These are phyloP conservation scores for Lachancea kluyveri DNA, from an alignment of 805 yeast genomes.

Conservation along the genomic window DNA sequence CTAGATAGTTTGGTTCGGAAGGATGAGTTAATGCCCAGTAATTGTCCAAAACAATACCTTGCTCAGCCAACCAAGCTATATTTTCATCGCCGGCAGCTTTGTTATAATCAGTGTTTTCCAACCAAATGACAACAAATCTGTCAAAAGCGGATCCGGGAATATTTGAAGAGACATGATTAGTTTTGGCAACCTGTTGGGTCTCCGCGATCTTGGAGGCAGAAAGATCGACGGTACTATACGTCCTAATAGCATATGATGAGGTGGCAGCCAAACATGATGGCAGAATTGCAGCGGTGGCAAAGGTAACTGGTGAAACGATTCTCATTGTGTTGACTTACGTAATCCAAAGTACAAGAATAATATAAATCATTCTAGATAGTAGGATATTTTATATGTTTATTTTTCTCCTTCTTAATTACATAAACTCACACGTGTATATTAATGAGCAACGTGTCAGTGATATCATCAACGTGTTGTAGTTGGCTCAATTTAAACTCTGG, in stretches of 20 bases:
- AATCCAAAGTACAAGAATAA: too few relatives aligned
- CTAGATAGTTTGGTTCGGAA: conserved; percentile 49
- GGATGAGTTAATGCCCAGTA: conserved; percentile 49
- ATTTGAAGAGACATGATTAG: conserved; percentile 29
- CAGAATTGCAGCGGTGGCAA: too few relatives aligned
- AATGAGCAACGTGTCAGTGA: too few relatives aligned
- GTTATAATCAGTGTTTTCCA: conserved; percentile 47
- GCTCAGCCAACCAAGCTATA: conserved; percentile 36
- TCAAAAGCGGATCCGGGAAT: conserved; percentile 37
- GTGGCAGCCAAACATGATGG: conserved; percentile 5
- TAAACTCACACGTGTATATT: too few relatives aligned
- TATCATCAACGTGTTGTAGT: too few relatives aligned
- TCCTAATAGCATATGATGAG: conserved; percentile 12
- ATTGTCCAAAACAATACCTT: conserved; percentile 43
- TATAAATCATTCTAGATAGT: too few relatives aligned
- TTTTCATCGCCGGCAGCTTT: conserved; percentile 43
- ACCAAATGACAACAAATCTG: conserved; percentile 40
- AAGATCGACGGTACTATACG: conserved; percentile 30
- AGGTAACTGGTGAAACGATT: too few relatives aligned
- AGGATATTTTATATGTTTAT: too few relatives aligned
- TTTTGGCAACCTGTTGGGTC: conserved; percentile 31
- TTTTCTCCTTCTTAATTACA: too few relatives aligned
- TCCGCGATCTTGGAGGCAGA: conserved; percentile 28
- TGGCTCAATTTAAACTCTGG: too few relatives aligned
- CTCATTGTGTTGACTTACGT: too few relatives aligned